These are phyloP conservation scores for Nemania bipapillata DNA, from an alignment of 2,329 filamentous ascomycete genomes.

Conservation along the genomic window DNA sequence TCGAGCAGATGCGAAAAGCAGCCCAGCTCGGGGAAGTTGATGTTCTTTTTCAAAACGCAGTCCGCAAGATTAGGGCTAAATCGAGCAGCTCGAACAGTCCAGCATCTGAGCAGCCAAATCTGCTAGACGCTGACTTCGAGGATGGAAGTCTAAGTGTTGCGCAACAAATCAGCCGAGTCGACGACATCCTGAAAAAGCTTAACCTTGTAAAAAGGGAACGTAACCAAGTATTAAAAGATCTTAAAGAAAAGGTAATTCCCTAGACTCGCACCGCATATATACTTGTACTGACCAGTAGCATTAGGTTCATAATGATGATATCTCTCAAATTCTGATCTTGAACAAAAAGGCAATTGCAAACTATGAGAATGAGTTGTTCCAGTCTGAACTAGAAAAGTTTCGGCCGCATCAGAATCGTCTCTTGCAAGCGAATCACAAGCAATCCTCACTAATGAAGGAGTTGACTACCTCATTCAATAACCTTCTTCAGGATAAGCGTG, in stretches of 20 bases:
- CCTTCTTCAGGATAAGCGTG: slow-evolving; percentile 91
- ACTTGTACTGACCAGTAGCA: slow-evolving; percentile 42
- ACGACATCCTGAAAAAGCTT: slow-evolving; percentile 89
- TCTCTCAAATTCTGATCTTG: slow-evolving; percentile 94
- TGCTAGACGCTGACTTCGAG: slow-evolving; percentile 91
- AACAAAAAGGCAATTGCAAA: slow-evolving; percentile 97
- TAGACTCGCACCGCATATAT: neutral
- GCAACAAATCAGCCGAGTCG: slow-evolving; percentile 88
- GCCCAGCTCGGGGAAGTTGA: slow-evolving; percentile 88
- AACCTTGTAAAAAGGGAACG: slow-evolving; percentile 92
- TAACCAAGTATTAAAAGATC: slow-evolving; percentile 90
- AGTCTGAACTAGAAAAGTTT: slow-evolving; percentile 97
- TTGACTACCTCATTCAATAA: slow-evolving; percentile 87
- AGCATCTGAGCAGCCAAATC: slow-evolving; percentile 73
- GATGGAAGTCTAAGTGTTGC: slow-evolving; percentile 82
- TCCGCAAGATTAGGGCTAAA: slow-evolving; percentile 79
- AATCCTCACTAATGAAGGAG: slow-evolving; percentile 93
- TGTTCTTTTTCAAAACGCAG: slow-evolving; percentile 85
- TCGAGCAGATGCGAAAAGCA: slow-evolving; percentile 93
- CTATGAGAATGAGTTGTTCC: slow-evolving; percentile 91
- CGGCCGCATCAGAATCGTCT: slow-evolving; percentile 90
- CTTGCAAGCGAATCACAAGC: slow-evolving; percentile 93
- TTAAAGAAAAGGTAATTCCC: slow-evolving; percentile 90
- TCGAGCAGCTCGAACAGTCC: slow-evolving; percentile 71
- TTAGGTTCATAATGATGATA: slow-evolving; percentile 94